These are phyloP conservation scores for Boletellus sp. DNA, from an alignment of 768 basidiomycete genomes.

Conservation along the genomic window DNA sequence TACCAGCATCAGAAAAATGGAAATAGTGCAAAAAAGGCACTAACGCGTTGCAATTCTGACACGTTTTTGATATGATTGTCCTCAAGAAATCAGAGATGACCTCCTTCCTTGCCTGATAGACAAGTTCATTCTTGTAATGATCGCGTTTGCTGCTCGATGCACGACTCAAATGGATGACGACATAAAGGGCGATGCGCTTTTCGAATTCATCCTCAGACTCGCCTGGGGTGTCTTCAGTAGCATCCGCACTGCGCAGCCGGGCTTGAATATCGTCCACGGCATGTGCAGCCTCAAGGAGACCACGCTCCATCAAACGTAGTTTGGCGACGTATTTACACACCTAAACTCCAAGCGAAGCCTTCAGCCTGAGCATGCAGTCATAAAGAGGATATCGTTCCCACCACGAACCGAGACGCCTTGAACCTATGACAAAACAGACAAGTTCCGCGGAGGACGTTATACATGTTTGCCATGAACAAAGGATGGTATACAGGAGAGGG, in stretches of 20 bases:
- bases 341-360: constrained; percentile 37
- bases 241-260: constrained; percentile 30
- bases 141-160: constrained; percentile 63
- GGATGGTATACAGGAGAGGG: constrained; percentile 96
- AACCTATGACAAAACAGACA: constrained; percentile 96
- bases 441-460: constrained; percentile 77
- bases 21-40: constrained; percentile 30
- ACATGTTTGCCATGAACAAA: constrained; percentile 90
- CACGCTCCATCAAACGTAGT: constrained; percentile 83
- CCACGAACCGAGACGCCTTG: constrained; percentile 71
- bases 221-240: constrained; percentile 41
- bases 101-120: constrained; percentile 83
- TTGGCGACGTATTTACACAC: constrained; percentile 82
- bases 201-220: constrained; percentile 64
- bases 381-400: constrained; percentile 34
- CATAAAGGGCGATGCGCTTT: constrained; percentile 61
- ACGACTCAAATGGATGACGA: constrained; percentile 44
- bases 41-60: constrained; percentile 83
- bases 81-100: constrained; percentile 80
- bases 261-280: constrained; percentile 67
- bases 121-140: constrained; percentile 82
- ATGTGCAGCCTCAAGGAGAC: constrained; percentile 78
- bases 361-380: constrained; percentile 5
- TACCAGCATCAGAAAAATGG: constrained; percentile 4
- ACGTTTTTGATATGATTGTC: constrained; percentile 63